Conservation (phyloP, 108 stramenopile genomes). For the Aurantiochytrium sp. region DNA sequence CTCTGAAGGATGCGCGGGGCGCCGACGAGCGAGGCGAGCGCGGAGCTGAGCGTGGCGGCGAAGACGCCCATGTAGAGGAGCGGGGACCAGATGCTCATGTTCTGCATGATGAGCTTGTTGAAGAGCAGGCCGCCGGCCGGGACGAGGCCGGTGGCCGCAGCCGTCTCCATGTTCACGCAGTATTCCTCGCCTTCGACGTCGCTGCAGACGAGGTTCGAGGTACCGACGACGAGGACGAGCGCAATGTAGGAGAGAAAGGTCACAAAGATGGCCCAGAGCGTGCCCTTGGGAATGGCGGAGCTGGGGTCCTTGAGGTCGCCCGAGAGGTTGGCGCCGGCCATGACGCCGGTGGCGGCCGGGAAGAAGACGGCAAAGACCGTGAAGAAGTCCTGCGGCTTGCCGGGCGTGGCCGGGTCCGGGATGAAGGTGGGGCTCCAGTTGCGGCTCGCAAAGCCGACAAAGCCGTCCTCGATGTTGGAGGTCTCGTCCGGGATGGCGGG, state of each 20-base stretch:
- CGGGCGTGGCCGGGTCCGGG: not conserved
- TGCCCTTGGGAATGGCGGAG: constrained; percentile 66
- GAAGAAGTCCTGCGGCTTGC: constrained; percentile 20
- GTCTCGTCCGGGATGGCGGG: not conserved
- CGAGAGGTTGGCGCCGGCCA: constrained; percentile 65
- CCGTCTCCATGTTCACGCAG: not conserved
- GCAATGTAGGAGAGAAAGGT: constrained; percentile 54
- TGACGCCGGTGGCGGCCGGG: constrained; percentile 74
- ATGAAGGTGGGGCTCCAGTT: constrained; percentile 49
- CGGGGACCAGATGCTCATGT: constrained; percentile 62
- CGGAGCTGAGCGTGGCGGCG: constrained; percentile 60
- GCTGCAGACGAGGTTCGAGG: constrained; percentile 41
- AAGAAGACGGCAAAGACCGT: constrained; percentile 65
- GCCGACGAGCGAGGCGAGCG: constrained; percentile 61
- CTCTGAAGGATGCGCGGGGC: constrained; percentile 67
- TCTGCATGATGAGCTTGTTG: constrained; percentile 41
- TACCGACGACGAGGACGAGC: constrained; percentile 58
- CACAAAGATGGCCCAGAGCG: constrained; percentile 45
- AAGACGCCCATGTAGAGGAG: constrained; percentile 69
- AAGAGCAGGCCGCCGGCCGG: constrained; percentile 41
- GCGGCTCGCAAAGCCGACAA: constrained; percentile 39
- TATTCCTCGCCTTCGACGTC: constrained; percentile 41
- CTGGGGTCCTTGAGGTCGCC: constrained; percentile 63
- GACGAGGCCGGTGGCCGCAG: not conserved
- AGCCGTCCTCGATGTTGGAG: constrained; percentile 1